Base-by-base conservation (phyloP, 2,329 filamentous ascomycete genomes). In the Pseudogymnoascus verrucosus region DNA sequence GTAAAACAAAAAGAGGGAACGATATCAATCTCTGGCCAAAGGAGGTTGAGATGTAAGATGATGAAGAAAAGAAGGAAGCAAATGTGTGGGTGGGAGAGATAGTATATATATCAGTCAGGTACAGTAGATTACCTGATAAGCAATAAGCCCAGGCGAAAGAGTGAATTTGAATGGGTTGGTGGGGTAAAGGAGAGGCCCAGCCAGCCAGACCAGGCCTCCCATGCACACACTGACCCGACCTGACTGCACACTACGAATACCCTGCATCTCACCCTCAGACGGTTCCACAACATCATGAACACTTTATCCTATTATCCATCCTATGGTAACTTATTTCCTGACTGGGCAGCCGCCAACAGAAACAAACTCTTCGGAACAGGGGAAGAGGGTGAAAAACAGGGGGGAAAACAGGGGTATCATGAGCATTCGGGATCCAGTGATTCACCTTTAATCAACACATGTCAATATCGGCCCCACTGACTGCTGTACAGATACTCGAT, bases 141-240 rank as follows among this genome's bases (percentile, higher is more conserved):
- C 8, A 28, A 57, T 57, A 34, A 34, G 51, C 8, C 28, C 8
- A 31, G 51, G 51, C 51, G 21, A 51, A 14, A 4, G 47, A 57
- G 51, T 57, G 51, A 57, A 57, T 57, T 57, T n/a, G 26, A 16
- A 57, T 34, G 51, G 28, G 51, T 57, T 57, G 51, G 51, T 57
- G 51, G 28, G 51, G 51, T 57, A 34, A 34, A 57, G 12, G 28
- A 10, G 28, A 31, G 28, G 28, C 28, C 28, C 28, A 31, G 28
- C 28, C 28, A 28, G 26, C 47, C 28, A 28, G 26, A n/a, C 47
- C 47, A 54, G 47, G 26, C 47, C 23, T 16, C 26, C 47, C 47
- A 57, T 57, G n/a, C 26, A 31, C 23, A 14, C 10, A 16, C 47
- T 34, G 4, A 31, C 47, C 16, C 4, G 10, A 42, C 47, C 16